phyloP scores from a whole-genome alignment of 2,329 filamentous ascomycete genomes.

The Emergomyces orientalis region DNA sequence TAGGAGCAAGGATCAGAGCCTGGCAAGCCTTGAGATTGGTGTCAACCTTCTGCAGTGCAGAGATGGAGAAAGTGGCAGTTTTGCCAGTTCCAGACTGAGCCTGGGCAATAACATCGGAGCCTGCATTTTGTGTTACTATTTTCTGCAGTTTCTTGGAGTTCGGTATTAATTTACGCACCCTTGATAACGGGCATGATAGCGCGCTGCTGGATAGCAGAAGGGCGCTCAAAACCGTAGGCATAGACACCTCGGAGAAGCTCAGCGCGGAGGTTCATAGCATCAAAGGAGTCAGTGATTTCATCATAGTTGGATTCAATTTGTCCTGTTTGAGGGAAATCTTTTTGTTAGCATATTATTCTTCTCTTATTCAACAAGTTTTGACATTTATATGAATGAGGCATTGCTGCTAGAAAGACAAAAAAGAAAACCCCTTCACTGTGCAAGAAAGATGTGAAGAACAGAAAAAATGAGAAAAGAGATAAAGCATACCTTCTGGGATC shows the following conservation, averaged over 20 bases:
- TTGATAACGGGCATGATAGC: slow-evolving; percentile 99
- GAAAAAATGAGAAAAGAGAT: not conserved
- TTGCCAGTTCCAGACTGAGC: slow-evolving; percentile 99
- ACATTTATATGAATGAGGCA: not conserved
- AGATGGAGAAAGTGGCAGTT: slow-evolving; percentile 99
- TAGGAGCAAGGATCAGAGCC: slow-evolving; percentile 94
- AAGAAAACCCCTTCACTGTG: not conserved
- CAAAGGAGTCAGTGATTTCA: slow-evolving; percentile 98
- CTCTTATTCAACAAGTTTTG: not conserved
- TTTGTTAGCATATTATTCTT: not conserved
- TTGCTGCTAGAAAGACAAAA: not conserved
- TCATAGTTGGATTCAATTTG: slow-evolving; percentile 99
- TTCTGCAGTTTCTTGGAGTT: not conserved
- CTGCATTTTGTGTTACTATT: slow-evolving; percentile 35
- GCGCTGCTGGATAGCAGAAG: slow-evolving; percentile 98
- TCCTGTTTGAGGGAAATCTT: slow-evolving; percentile 46
- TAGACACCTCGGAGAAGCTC: slow-evolving; percentile 99
- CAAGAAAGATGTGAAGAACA: not conserved
- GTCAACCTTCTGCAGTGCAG: slow-evolving; percentile 97
- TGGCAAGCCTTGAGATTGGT: slow-evolving; percentile 90
- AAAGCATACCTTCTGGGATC: slow-evolving; percentile 74
- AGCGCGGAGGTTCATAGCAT: slow-evolving; percentile 92
- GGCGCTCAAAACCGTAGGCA: slow-evolving; percentile 99
- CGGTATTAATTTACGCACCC: slow-evolving; percentile 50
- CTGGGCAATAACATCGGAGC: slow-evolving; percentile 98